These are phyloP conservation scores for Sphagnum tenellum DNA, from an alignment of 225 moss, liverwort and hornwort species.

Conservation along the genomic window DNA sequence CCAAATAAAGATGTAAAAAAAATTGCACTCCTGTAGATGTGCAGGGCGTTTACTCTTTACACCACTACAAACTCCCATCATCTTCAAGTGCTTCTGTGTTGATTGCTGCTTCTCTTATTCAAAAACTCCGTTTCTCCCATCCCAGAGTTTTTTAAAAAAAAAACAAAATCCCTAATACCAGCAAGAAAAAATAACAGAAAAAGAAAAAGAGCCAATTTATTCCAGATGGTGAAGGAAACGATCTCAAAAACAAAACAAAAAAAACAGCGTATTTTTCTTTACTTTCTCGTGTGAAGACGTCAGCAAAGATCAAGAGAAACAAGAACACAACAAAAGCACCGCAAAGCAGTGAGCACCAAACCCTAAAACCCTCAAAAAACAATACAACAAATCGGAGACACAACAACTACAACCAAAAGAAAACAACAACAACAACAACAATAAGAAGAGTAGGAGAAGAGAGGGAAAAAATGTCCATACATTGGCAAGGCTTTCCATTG, in stretches of 20 bases:
- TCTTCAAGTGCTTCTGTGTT: too few species aligned
- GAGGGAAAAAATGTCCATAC: conserved; percentile 18
- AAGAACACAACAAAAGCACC: background rate
- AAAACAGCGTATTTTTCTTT: too few species aligned
- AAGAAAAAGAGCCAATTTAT: background rate
- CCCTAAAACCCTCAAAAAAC: background rate
- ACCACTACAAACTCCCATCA: too few species aligned
- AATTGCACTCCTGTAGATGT: too few species aligned
- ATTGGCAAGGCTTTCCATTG: conserved; percentile 82
- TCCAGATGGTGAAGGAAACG: background rate
- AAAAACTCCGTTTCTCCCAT: too few species aligned
- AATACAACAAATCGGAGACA: background rate
- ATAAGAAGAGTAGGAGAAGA: background rate
- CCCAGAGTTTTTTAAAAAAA: too few species aligned
- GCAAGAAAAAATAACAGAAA: background rate
- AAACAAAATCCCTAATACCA: too few species aligned
- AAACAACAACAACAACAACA: too few species aligned
- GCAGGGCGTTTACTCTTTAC: too few species aligned
- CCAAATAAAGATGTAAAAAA: too few species aligned
- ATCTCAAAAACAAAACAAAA: background rate
- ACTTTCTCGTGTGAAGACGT: too few species aligned
- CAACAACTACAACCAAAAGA: background rate
- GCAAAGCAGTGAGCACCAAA: background rate
- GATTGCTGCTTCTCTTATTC: too few species aligned
- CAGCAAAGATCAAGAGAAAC: background rate